Base-by-base conservation (phyloP, 208 protist species). In the Strigomonas culicis region DNA sequence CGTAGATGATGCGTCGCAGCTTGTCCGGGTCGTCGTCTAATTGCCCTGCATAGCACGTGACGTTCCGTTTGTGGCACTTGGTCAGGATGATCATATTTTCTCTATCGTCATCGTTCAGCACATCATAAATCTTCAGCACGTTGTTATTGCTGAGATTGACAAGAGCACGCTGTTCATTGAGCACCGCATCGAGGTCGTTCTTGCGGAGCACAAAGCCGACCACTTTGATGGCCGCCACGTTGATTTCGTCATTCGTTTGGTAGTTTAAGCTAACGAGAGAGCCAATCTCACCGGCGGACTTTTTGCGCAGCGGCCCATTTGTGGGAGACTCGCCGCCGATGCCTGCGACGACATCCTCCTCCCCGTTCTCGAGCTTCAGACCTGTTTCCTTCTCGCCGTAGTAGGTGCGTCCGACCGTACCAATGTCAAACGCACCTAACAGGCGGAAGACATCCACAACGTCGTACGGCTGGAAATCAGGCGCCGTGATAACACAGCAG, bases 1-100 rank as follows among this genome's bases (percentile, higher is more conserved):
- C 85, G 17, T 43, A 64, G 10, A 92, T 51, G 28, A 92, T 82
- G 27, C 59, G 63, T 30, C 73, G 62, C 53, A 92, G 67, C 58
- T 76, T 72, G 7, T 88, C 82, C 15, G 68, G 63, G 17, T 88
- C 75, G 41, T 73, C 52, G 51, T 73, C 72, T 1, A 90, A 58
- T n/a, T 72, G 75, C 4, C 83, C 85, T 0, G 77, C 85, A 41
- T 79, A 74, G 32, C 27, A 21, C 58, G 58, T 41, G 17, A 85
- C 67, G 52, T 84, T 85, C 2, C 70, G 60, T 4, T 62, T 63
- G 36, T 81, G 57, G 75, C 80, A 90, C 24, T 76, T 65, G 3
- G 83, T 77, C 24, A 92, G 76, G 24, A 89, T 70, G 25, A 92
- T 86, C 63, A 91, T 62, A 53, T 92, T 95, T 62, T 95, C 84